Base-by-base conservation (phyloP, 2,329 filamentous ascomycete species). In the Ceratocystis albifundus region DNA sequence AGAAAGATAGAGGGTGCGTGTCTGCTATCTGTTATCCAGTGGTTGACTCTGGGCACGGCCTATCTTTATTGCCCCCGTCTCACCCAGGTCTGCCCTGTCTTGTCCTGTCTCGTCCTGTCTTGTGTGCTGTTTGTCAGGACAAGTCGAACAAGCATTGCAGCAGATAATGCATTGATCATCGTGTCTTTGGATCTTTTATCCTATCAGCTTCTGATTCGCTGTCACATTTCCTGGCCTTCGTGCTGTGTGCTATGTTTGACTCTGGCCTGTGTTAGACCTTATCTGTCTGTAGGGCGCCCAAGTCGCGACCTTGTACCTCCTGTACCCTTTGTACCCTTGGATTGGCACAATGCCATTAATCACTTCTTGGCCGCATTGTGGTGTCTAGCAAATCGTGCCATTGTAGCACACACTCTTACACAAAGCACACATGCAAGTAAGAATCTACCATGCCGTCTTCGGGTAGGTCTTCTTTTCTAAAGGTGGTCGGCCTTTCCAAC, bases 291-390 rank as follows among this genome's bases (percentile, higher is more conserved):
- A 57, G 6, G 17, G n/a, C 8, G n/a, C n/a, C 28, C 53, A 57
- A 17, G 53, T 28, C 53, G 36, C 25, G 53, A 6, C 15, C 53
- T 2, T 57, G 50, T 57, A 57, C 50, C 12, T 57, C 50, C 7
- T 12, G 25, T 57, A 15, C 53, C 28, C 30, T 17, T 28, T 12
- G 25, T 57, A 15, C 53, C 28, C 30, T 17, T 28, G 6, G 53
- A 57, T 57, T 57, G 28, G 22, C 53, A 57, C 53, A 32, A 57
- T 28, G 53, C 53, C 53, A 57, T 22, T 32, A 22, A 57, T 32
- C 22, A 41, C 17, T 57, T 57, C 53, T 57, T 57, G 25, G 53
- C 53, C 32, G 53, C 53, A 32, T 57, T 25, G 28, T 57, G 28
- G 25, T 57, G 53, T 32, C 53, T 32, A 32, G 53, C 53, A 28